These are phyloP conservation scores for Chionographis japonica DNA, from an alignment of 106 monocot species.

Conservation along the genomic window DNA sequence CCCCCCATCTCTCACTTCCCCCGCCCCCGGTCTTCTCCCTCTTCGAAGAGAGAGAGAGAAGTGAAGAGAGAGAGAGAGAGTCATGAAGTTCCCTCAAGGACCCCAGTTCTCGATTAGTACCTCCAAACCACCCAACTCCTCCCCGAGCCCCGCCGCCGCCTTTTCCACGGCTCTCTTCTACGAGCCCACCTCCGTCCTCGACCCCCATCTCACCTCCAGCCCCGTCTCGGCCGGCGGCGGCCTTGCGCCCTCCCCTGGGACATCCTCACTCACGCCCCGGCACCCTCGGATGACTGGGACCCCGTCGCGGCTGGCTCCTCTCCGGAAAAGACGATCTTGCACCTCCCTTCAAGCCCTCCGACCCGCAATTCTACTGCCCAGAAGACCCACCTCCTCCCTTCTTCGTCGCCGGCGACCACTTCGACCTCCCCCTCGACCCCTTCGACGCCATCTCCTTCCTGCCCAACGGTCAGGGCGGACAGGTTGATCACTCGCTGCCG, in stretches of 20 bases:
- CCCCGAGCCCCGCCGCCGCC: background rate
- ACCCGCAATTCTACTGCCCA: background rate
- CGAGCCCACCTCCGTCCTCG: constrained; percentile 57
- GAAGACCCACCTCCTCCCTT: background rate
- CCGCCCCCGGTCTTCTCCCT: too few relatives aligned
- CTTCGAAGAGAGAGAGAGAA: too few relatives aligned
- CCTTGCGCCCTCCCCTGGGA: background rate
- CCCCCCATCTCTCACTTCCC: too few relatives aligned
- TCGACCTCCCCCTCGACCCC: too few relatives aligned
- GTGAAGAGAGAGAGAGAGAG: too few relatives aligned
- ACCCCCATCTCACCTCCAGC: constrained; percentile 38
- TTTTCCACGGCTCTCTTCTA: constrained; percentile 8
- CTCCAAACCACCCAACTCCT: background rate
- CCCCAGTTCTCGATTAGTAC: background rate
- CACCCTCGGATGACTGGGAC: background rate
- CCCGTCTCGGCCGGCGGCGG: constrained; percentile 9
- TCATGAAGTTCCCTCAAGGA: background rate
- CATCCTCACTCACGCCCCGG: background rate
- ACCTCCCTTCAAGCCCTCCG: background rate
- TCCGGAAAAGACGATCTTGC: constrained; percentile 1
- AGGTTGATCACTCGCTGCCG: background rate
- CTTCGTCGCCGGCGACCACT: background rate
- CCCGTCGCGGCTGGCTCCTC: constrained; percentile 1
- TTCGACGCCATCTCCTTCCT: too few relatives aligned
- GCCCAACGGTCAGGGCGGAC: too few relatives aligned